Evolutionary conservation across 2,329 filamentous ascomycete genomes (phyloP), one percentile per base, ranked within the genome.

Genomic region (Albophoma yamanashiensis): DNA sequence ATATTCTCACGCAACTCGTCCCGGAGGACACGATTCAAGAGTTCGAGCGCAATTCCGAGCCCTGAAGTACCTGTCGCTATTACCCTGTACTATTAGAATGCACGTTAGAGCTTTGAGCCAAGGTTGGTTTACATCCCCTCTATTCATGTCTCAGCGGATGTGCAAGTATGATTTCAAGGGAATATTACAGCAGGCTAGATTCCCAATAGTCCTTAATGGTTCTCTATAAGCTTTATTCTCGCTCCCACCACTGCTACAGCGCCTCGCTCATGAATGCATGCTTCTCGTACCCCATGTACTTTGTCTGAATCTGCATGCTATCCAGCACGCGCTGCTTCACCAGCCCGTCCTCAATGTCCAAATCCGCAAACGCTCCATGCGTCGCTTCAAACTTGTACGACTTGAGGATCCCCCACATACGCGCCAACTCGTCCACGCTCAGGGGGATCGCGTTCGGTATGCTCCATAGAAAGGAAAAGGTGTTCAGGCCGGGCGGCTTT

Each of bases 391-490:
- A 92, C 1, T 85, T 77, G 61, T 85, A 81, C 6, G 76, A 72
- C 68, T 81, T 81, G 58, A 93, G 68, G 0, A 85, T 77, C n/a
- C 75, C 72, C 89, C 89, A 94, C 74, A 94, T 92, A 38, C 77
- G 74, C 60, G 79, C 73, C 55, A 93, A 79, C 65, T 85, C 85
- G 0, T 79, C 75, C 0, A 87, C 84, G 1, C 80, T 74, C 36
- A 94, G 77, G 0, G 89, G 89, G 22, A 93, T 91, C 82, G 80
- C 78, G 69, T 91, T 90, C 1, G 87, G 87, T 63, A 88, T 86
- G 58, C 86, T 88, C 87, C 88, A 92, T 81, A 91, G 87, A 73
- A 92, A 92, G 0, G 83, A 76, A 68, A 83, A 92, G 17, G 74
- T 78, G 66, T 80, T 84, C 65, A 80, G 69, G 0, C 76, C 78